Evolutionary conservation across 1,284 basidiomycete genomes (phyloP).

Genomic region (Ustilago esculenta): DNA sequence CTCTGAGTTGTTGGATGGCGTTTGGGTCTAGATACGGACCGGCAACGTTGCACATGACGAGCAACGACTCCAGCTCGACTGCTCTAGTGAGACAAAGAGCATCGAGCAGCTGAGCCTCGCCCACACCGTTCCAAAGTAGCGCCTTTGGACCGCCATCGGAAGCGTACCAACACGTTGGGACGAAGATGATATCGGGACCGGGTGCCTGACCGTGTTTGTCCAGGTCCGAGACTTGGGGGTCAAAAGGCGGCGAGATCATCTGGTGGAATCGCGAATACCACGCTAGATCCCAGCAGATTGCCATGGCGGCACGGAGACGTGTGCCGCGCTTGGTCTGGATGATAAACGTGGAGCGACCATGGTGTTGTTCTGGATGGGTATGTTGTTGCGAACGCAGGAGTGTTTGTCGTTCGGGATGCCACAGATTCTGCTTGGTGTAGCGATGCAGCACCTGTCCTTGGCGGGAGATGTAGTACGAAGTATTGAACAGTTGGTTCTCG

Average conservation of each 20-base stretch:
- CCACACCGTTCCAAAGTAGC: conserved; percentile 50
- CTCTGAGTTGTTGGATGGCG: conserved; percentile 3
- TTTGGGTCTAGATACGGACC: conserved; percentile 38
- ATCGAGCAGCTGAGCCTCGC: conserved; percentile 57
- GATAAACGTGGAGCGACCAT: conserved; percentile 42
- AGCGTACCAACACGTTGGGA: conserved; percentile 65
- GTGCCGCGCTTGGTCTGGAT: conserved; percentile 58
- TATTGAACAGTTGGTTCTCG: conserved; percentile 58
- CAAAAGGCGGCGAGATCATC: conserved; percentile 32
- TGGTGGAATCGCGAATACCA: conserved; percentile 59
- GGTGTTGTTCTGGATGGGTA: conserved; percentile 51
- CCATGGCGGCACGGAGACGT: conserved; percentile 49
- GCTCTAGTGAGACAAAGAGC: conserved; percentile 49
- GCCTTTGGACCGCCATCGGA: conserved; percentile 58
- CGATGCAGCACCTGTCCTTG: conserved; percentile 46
- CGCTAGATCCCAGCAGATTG: conserved; percentile 65
- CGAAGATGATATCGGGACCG: conserved; percentile 63
- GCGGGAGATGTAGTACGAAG: conserved; percentile 59
- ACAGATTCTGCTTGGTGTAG: conserved; percentile 64
- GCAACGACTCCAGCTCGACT: conserved; percentile 56
- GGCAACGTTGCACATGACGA: conserved; percentile 64
- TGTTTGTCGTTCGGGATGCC: conserved; percentile 62
- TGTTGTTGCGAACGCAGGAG: conserved; percentile 42
- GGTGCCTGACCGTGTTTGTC: conserved; percentile 31
- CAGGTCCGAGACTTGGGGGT: conserved; percentile 15